Evolutionary conservation across 164 flowering plant genomes (phyloP).

Genomic region (Platanus orientalis): DNA sequence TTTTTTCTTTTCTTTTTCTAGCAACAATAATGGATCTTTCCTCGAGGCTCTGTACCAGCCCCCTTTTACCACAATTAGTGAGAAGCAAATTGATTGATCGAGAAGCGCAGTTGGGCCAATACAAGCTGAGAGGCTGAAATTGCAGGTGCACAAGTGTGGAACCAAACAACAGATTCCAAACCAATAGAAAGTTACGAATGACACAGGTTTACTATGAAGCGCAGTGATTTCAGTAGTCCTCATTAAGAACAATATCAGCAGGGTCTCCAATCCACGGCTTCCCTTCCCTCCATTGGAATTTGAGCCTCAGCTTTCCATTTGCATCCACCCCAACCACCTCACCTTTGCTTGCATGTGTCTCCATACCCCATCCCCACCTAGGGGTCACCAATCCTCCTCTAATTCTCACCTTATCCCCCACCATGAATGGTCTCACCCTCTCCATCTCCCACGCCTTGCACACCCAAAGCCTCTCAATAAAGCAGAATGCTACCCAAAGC

Average conservation of each 20-base stretch:
- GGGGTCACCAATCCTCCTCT: slow-evolving; percentile 74
- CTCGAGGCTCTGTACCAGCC: too few species aligned
- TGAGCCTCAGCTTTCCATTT: slow-evolving; percentile 85
- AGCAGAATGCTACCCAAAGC: slow-evolving; percentile 89
- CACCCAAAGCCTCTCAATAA: slow-evolving; percentile 84
- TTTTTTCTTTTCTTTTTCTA: background rate
- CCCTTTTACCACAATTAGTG: too few species aligned
- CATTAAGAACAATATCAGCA: slow-evolving; percentile 84
- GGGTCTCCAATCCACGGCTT: slow-evolving; percentile 95
- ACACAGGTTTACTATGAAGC: background rate
- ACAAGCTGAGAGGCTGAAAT: slow-evolving; percentile 9
- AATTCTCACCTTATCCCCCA: slow-evolving; percentile 81
- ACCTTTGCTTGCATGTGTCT: slow-evolving; percentile 89
- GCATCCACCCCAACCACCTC: slow-evolving; percentile 90
- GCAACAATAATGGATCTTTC: too few species aligned
- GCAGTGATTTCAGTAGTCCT: slow-evolving; percentile 10
- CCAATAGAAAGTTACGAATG: slow-evolving; percentile 8
- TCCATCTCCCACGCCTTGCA: slow-evolving; percentile 83
- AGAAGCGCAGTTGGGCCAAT: too few species aligned
- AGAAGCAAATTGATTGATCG: too few species aligned
- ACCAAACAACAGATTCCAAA: slow-evolving; percentile 2
- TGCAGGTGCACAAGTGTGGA: too few species aligned
- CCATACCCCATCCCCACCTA: slow-evolving; percentile 99
- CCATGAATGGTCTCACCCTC: slow-evolving; percentile 58
- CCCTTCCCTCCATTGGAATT: slow-evolving; percentile 90